Conservation (phyloP, 345 rosid species). For the Lepidium sativum region DNA sequence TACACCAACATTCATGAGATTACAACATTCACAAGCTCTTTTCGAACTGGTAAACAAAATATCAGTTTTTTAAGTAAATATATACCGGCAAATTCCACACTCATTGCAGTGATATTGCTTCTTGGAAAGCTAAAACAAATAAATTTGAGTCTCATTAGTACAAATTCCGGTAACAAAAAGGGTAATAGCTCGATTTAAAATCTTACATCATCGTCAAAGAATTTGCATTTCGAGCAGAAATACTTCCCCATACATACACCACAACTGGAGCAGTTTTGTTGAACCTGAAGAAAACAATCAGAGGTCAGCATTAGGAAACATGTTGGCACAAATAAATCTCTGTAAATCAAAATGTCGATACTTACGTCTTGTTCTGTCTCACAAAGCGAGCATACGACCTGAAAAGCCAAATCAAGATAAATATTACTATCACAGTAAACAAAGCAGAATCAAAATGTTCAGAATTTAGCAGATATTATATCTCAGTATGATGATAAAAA, state of each 20-base stretch:
- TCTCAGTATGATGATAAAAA: neutral
- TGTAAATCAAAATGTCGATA: neutral
- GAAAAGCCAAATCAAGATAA: conserved; percentile 1
- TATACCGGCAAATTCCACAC: conserved; percentile 56
- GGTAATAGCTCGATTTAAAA: neutral
- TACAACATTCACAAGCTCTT: neutral
- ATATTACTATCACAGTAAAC: neutral
- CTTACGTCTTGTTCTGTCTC: conserved; percentile 67
- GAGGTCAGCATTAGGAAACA: neutral
- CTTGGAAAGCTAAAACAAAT: conserved; percentile 38
- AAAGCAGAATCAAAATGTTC: neutral
- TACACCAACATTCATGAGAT: neutral
- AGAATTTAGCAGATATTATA: neutral
- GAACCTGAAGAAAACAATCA: conserved; percentile 34
- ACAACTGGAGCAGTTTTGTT: conserved; percentile 46
- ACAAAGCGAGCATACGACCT: conserved; percentile 70
- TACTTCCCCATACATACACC: conserved; percentile 75
- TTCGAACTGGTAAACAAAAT: neutral
- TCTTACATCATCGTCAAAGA: conserved; percentile 66
- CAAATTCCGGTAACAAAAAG: neutral
- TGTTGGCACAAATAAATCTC: neutral
- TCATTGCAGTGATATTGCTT: conserved; percentile 49
- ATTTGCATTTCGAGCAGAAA: conserved; percentile 60
- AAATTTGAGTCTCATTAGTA: neutral
- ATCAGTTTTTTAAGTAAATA: neutral